phyloP scores from a whole-genome alignment of 2,329 filamentous ascomycete species.

The Aspergillus costaricaensis region DNA sequence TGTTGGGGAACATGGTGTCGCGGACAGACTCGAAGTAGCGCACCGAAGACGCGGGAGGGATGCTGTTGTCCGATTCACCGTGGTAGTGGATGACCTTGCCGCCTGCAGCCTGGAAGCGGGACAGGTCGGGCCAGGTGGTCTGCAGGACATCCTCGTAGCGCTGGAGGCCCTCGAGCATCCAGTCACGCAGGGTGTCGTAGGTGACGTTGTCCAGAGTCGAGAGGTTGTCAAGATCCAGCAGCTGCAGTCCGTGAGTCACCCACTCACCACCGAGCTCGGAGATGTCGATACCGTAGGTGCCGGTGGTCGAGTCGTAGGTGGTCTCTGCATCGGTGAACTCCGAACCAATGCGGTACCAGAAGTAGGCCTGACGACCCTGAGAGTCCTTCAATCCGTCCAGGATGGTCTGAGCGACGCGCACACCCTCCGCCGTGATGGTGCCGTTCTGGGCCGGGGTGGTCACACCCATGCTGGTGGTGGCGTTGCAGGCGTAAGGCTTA shows the following conservation, averaged over 20 bases:
- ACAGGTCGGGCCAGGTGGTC: conserved; percentile 57
- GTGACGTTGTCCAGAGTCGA: conserved; percentile 51
- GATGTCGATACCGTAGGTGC: conserved; percentile 33
- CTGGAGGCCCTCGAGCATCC: conserved; percentile 54
- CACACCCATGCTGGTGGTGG: conserved; percentile 27
- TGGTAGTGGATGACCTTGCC: conserved; percentile 62
- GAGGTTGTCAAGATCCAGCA: conserved; percentile 41
- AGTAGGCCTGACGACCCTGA: conserved; percentile 44
- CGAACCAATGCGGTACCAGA: conserved; percentile 36
- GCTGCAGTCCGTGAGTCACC: conserved; percentile 32
- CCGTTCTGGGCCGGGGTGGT: conserved; percentile 36
- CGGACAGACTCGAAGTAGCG: conserved; percentile 59
- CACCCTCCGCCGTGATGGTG: conserved; percentile 29
- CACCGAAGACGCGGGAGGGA: conserved; percentile 57
- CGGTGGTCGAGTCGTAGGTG: conserved; percentile 30
- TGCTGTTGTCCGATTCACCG: conserved; percentile 56
- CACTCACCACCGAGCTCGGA: conserved; percentile 43
- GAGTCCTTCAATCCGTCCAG: conserved; percentile 45
- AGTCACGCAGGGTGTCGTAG: conserved; percentile 59
- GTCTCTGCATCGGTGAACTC: conserved; percentile 31
- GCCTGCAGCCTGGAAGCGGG: conserved; percentile 51
- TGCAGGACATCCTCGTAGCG: conserved; percentile 55
- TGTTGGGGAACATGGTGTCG: conserved; percentile 50
- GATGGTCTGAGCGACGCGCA: conserved; percentile 40
- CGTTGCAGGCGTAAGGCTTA: conserved; percentile 47